Base-by-base conservation (phyloP, 768 basidiomycete genomes). In the Daedalea quercina region DNA sequence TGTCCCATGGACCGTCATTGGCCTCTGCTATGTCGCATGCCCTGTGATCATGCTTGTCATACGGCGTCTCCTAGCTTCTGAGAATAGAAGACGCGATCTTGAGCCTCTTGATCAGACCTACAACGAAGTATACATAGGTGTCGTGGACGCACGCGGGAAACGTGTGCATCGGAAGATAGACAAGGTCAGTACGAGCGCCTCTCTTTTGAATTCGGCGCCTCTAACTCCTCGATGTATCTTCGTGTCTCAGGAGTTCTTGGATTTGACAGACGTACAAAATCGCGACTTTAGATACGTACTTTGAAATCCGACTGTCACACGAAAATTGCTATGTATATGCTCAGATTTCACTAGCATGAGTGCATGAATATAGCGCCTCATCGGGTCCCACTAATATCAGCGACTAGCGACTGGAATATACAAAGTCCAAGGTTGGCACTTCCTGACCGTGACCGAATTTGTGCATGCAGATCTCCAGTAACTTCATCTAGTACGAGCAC, bases 1-100 rank as follows among this genome's bases (percentile, higher is more conserved):
- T 52, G 65, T 90, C 25, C 89, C 88, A 2, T 91, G 90, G 89
- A 77, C 77, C 49, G 75, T 90, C 59, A 90, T 90, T 51, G 80
- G 84, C 2, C 63, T 81, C 48, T 85, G 84, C 67, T 82, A 84
- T 62, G 55, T 70, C 11, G 54, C 64, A 26, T 83, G 83, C 65
- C 81, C 84, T 43, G 25, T 69, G 12, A 50, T 78, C 58, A 47
- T 77, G 15, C 69, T 82, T 22, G 23, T 63, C 34, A 79, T 90
- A 53, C 80, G 85, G 20, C 67, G 59, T 51, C 40, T 81, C 25
- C 75, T 90, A 35, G 62, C 69, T 2, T 65, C 70, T 33, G 85
- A 90, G 70, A 90, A 90, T 63, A 76, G 71, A 48, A 72, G 75
- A 12, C 76, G 89, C 3, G 85, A 90, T 54, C 61, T 67, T 19